Percentiles rank a stretch among this genome's conserved stretches.
Evolutionary conservation across 2,329 filamentous ascomycete genomes (phyloP).

Genomic region (Claviceps paspali): DNA sequence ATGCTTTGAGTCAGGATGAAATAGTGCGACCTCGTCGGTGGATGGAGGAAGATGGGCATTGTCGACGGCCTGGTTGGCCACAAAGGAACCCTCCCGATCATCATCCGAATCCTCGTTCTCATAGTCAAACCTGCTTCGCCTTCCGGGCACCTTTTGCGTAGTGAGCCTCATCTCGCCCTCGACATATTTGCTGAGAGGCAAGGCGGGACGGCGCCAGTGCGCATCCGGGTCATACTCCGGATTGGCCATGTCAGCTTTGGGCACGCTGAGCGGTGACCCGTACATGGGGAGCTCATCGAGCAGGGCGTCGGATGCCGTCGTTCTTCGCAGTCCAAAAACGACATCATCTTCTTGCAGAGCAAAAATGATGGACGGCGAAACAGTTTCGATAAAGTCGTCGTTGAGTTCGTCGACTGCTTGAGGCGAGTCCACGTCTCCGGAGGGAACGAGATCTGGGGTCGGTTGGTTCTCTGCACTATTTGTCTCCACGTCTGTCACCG

Average conservation of each 20-base stretch:
- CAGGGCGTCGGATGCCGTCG: conserved; percentile 59
- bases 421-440: conserved; percentile 44
- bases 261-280: conserved; percentile 44
- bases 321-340: conserved; percentile 61
- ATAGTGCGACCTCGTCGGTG: conserved; percentile 67
- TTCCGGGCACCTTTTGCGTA: conserved; percentile 49
- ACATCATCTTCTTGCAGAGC: conserved; percentile 69
- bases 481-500: conserved; percentile 19
- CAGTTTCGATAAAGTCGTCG: conserved; percentile 29
- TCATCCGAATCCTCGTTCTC: conserved; percentile 54
- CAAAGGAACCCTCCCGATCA: conserved; percentile 40
- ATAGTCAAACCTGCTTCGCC: conserved; percentile 73
- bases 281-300: conserved; percentile 73
- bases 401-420: conserved; percentile 24
- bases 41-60: conserved; percentile 45
- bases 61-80: conserved; percentile 33
- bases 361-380: conserved; percentile 67
- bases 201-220: conserved; percentile 58
- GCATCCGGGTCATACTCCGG: conserved; percentile 52
- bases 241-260: conserved; percentile 38
- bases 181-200: conserved; percentile 77
- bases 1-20: conserved; percentile 75
- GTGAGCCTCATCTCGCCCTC: conserved; percentile 63
- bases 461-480: conserved; percentile 29
- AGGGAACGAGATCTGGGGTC: conserved; percentile 53